A percentile compares a stretch with the other conserved stretches of the same genome.
phyloP scores from a whole-genome alignment of 352 stramenopile species.

The Phytophthora litchii region DNA sequence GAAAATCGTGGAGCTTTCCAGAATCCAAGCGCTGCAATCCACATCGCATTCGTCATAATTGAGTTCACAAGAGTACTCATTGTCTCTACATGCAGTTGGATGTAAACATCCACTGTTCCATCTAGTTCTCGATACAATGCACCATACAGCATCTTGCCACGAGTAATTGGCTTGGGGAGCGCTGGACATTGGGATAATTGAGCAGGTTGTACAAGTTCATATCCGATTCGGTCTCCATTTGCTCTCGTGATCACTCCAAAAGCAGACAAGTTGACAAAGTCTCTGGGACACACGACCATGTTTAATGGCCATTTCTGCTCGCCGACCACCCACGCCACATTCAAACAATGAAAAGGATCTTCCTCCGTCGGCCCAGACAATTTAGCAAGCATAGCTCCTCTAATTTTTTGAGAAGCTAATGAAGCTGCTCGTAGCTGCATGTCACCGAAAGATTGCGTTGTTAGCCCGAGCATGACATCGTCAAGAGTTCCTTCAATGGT shows the following conservation, averaged over 20 bases:
- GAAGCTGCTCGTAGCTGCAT: conserved; percentile 22
- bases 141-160: conserved; percentile 31
- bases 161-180: conserved; percentile 15
- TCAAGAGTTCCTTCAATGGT: conserved; percentile 22
- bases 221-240: conserved; percentile 44
- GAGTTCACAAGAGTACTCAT: conserved; percentile 12
- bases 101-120: conserved; percentile 29
- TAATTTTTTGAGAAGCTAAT: conserved; percentile 14
- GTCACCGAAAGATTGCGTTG: conserved; percentile 16
- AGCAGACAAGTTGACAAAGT: conserved; percentile 56
- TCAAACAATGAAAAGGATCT: conserved; percentile 54
- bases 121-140: conserved; percentile 23
- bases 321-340: conserved; percentile 53
- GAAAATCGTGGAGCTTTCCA: conserved; percentile 18
- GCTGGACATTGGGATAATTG: conserved; percentile 23
- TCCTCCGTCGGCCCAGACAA: conserved; percentile 42
- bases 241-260: conserved; percentile 37
- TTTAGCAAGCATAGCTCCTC: conserved; percentile 51
- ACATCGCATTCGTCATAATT: conserved; percentile 23
- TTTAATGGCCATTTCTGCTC: conserved; percentile 38
- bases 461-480: conserved; percentile 32
- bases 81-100: conserved; percentile 28
- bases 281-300: conserved; percentile 48
- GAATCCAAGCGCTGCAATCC: conserved; percentile 16
- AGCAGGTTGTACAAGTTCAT: conserved; percentile 56